Percentiles rank a stretch among this genome's conserved stretches.
Conservation (phyloP, 192 early-diverging fungal species). For the Dimargaris verticillata region DNA sequence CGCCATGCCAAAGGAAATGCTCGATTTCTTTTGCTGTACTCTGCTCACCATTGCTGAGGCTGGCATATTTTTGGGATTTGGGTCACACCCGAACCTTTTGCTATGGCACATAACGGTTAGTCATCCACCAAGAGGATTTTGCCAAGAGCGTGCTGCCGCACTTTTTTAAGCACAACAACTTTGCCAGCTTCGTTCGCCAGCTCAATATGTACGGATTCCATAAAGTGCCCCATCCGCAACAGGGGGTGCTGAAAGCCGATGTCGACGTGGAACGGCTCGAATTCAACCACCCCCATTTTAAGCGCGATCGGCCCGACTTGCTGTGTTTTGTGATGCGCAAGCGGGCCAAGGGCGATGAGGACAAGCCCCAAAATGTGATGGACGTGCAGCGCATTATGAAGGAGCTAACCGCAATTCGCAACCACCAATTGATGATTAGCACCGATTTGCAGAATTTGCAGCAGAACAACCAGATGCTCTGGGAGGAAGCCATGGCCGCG, state of each 20-base stretch:
- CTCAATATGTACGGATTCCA: constrained; percentile 96
- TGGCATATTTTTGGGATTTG: background rate
- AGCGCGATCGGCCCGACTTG: constrained; percentile 74
- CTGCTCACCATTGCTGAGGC: background rate
- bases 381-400: constrained; percentile 38
- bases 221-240: constrained; percentile 86
- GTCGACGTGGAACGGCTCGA: constrained; percentile 73
- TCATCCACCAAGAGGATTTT: constrained; percentile 58
- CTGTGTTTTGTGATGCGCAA: constrained; percentile 78
- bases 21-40: background rate
- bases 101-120: constrained; percentile 17
- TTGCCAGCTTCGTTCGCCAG: constrained; percentile 79
- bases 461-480: constrained; percentile 72
- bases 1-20: background rate
- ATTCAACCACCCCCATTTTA: constrained; percentile 83
- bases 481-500: constrained; percentile 61
- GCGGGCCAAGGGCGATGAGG: constrained; percentile 36
- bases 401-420: constrained; percentile 76
- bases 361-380: constrained; percentile 25
- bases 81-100: background rate
- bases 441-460: constrained; percentile 74
- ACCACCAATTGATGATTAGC: constrained; percentile 80
- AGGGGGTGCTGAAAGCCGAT: constrained; percentile 68
- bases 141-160: constrained; percentile 63
- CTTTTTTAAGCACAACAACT: constrained; percentile 87